Conservation (phyloP, 2,329 filamentous ascomycete species). For the Cercospora sp. region DNA sequence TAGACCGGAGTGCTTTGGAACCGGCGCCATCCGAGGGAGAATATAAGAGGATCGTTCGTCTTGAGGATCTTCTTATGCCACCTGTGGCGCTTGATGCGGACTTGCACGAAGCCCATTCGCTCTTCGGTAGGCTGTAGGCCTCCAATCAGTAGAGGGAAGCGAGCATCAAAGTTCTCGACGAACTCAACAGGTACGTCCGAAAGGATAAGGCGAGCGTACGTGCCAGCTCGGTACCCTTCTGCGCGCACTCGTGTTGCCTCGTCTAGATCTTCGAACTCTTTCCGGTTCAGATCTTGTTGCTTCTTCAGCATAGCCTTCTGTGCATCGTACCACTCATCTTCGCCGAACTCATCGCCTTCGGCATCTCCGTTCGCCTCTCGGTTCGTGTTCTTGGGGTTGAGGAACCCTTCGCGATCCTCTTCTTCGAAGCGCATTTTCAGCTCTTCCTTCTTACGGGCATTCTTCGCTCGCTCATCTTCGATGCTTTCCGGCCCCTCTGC, state of each 20-base stretch:
- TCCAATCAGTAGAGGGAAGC: slow-evolving; percentile 81
- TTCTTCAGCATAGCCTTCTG: slow-evolving; percentile 95
- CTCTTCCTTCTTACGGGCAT: slow-evolving; percentile 90
- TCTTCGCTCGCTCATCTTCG: slow-evolving; percentile 76
- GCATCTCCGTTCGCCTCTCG: slow-evolving; percentile 64
- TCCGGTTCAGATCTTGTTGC: slow-evolving; percentile 93
- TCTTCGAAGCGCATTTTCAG: slow-evolving; percentile 93
- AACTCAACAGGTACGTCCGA: slow-evolving; percentile 91
- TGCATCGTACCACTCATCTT: slow-evolving; percentile 98
- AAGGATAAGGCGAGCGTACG: slow-evolving; percentile 87
- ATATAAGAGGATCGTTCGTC: slow-evolving; percentile 95
- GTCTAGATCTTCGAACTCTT: slow-evolving; percentile 86
- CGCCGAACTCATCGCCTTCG: slow-evolving; percentile 78
- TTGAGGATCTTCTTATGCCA: slow-evolving; percentile 99
- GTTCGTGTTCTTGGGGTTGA: slow-evolving; percentile 81
- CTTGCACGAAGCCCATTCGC: slow-evolving; percentile 90
- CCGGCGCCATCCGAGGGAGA: slow-evolving; percentile 92
- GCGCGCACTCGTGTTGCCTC: slow-evolving; percentile 78
- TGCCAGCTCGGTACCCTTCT: slow-evolving; percentile 88
- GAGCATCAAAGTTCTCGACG: slow-evolving; percentile 74
- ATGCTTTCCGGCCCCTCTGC: slow-evolving; percentile 17
- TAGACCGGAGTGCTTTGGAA: slow-evolving; percentile 94
- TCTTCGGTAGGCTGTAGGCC: slow-evolving; percentile 93
- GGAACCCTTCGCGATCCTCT: slow-evolving; percentile 94
- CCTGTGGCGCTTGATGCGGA: slow-evolving; percentile 92